Evolutionary conservation across 495 filamentous ascomycete species (phyloP), one percentile per base, ranked within the genome.

Genomic region (Chaetomium tenue): DNA sequence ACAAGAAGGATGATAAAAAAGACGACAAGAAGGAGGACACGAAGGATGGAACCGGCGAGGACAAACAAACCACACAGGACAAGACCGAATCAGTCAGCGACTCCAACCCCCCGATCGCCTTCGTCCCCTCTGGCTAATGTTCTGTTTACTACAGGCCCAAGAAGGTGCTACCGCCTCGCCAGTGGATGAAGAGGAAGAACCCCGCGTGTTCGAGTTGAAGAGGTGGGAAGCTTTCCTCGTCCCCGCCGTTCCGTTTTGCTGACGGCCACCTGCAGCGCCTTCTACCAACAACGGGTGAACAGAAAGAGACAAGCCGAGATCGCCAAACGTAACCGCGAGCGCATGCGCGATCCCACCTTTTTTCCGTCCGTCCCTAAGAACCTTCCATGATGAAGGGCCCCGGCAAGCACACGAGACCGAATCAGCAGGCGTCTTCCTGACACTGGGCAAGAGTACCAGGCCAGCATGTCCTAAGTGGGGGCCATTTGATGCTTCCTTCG

Each of bases 291-390:
- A 77, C 87, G 93, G 22, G 70, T 96, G 57, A 88, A 91, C 69
- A 87, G 87, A 61, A 87, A 91, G 72, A 84, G 89, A 56, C 90
- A 90, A 73, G 84, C 84, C 16, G 92, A 96, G 72, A 83, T 89
- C 55, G 87, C 91, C 30, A 93, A 87, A 72, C 83, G 90, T 37
- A 96, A 93, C 72, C 84, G 87, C 28, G 91, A 96, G 70, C 83
- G 92, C 28, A 68, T 98, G 68, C 88, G 83, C 70, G 91, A 90
- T 70, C 90, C 92, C 18, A 85, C 82, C 33, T 78, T 85, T 20
- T 97, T 97, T 63, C 93, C 93, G 8, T 89, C 89, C 60, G 93
- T 94, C 23, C 93, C 93, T 18, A 88, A 84, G 58, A 81, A 82
- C 26, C 80, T 86, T 18, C 82, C 86, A n/a, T 87, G 68, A 81